These are phyloP conservation scores for Aplosporella prunicola DNA, from an alignment of 2,329 filamentous ascomycete species.

Conservation along the genomic window DNA sequence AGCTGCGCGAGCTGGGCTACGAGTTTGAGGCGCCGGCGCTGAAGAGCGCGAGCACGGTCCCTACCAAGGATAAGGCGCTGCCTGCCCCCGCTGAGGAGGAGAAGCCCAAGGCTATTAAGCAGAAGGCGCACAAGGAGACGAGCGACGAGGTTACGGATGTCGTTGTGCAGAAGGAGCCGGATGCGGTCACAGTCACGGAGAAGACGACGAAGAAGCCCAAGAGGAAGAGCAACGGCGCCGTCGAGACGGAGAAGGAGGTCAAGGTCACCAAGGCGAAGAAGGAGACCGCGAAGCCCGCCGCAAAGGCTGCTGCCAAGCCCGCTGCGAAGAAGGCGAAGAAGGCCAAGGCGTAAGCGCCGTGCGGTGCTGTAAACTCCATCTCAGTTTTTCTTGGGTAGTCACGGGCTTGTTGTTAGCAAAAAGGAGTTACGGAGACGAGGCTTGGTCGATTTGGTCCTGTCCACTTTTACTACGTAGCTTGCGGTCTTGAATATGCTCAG, in stretches of 20 bases:
- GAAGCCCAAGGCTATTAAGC: constrained; percentile 22
- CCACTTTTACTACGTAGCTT: too few species aligned
- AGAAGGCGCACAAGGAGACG: constrained; percentile 9
- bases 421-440: too few species aligned
- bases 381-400: too few species aligned
- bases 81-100: constrained; percentile 19
- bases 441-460: too few species aligned
- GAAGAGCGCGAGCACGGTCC: constrained; percentile 51
- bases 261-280: constrained; percentile 9
- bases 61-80: constrained; percentile 21
- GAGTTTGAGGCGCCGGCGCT: constrained; percentile 66
- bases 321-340: constrained; percentile 7
- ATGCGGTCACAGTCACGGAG: constrained; percentile 1
- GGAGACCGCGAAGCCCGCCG: constrained; percentile 1
- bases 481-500: too few species aligned
- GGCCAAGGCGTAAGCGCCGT: constrained; percentile 3
- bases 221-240: constrained; percentile 8
- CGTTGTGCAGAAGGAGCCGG: constrained; percentile 10
- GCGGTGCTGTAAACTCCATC: too few species aligned
- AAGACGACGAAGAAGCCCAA: constrained; percentile 10
- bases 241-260: constrained; percentile 1
- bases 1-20: constrained; percentile 73
- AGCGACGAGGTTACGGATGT: constrained; percentile 11
- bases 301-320: too few species aligned
- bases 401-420: too few species aligned